Evolutionary conservation across 1,139 yeast species (phyloP).

Genomic region (Suhomyces chickasaworum): DNA sequence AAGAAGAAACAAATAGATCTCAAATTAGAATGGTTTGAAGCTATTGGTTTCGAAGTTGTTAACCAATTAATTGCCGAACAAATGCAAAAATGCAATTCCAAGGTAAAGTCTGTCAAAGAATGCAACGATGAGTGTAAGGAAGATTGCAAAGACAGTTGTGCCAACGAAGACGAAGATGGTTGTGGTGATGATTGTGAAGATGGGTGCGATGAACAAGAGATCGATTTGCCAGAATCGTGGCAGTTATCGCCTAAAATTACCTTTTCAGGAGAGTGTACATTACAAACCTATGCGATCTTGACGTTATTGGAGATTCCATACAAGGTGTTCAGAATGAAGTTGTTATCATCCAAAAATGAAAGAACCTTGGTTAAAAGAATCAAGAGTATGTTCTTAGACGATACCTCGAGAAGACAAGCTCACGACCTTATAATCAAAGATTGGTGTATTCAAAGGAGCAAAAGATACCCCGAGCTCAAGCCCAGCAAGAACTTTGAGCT

Average conservation of each 20-base stretch:
- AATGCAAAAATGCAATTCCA: constrained; percentile 8
- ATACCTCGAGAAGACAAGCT: constrained; percentile 6
- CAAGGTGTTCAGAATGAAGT: constrained; percentile 19
- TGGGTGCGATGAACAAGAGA: constrained; percentile 21
- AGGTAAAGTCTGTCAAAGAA: constrained; percentile 1
- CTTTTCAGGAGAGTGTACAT: constrained; percentile 40
- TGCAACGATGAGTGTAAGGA: constrained; percentile 14
- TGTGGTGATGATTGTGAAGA: constrained; percentile 19
- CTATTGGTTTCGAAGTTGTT: constrained; percentile 49
- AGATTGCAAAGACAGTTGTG: neutral
- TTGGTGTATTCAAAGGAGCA: constrained; percentile 23
- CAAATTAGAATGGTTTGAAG: constrained; percentile 67
- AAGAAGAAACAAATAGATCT: constrained; percentile 38
- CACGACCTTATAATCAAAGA: constrained; percentile 16
- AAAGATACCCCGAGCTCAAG: constrained; percentile 15
- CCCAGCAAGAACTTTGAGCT: constrained; percentile 12
- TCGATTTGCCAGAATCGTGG: constrained; percentile 34
- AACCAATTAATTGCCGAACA: constrained; percentile 36
- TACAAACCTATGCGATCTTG: constrained; percentile 36
- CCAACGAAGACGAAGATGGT: constrained; percentile 13
- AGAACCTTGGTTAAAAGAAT: constrained; percentile 18
- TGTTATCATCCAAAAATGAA: constrained; percentile 13
- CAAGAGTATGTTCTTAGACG: constrained; percentile 14
- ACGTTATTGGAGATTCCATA: constrained; percentile 21
- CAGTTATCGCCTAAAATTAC: constrained; percentile 35